A percentile compares a stretch with the other conserved stretches of the same genome.
These are phyloP conservation scores for Ogataea nakhonphanomensis DNA, from an alignment of 805 yeast genomes.

Conservation along the genomic window DNA sequence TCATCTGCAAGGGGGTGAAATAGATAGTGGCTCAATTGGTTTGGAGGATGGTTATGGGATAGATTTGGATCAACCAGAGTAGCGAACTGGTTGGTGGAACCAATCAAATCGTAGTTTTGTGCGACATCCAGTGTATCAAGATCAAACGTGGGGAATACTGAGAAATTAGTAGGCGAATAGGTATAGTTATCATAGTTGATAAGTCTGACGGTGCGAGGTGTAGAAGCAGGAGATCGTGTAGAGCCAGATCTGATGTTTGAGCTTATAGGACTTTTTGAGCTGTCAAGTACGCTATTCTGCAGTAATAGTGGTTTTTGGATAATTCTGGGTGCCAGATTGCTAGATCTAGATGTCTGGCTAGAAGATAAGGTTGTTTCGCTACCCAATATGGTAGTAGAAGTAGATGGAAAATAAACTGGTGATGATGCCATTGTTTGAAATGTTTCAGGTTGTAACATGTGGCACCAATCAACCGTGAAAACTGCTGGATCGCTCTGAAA, in stretches of 20 bases:
- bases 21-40: conserved; percentile 11
- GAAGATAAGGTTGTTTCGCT: conserved; percentile 3
- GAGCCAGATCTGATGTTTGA: conserved; percentile 3
- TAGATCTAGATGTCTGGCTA: conserved; percentile 9
- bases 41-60: conserved; percentile 2
- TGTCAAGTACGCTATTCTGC: conserved; percentile 8
- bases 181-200: conserved; percentile 18
- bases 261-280: conserved; percentile 5
- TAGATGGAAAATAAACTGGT: conserved; percentile 9
- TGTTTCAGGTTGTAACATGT: conserved; percentile 8
- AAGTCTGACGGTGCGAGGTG: conserved; percentile 22
- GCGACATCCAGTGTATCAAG: conserved; percentile 18
- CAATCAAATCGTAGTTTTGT: conserved; percentile 13
- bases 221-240: conserved; percentile 12
- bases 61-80: conserved; percentile 8
- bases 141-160: conserved; percentile 23
- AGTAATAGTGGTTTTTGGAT: neutral
- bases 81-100: conserved; percentile 6
- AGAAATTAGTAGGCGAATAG: conserved; percentile 21
- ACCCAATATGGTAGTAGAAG: conserved; percentile 4
- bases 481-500: neutral
- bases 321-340: neutral
- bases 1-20: conserved; percentile 14
- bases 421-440: conserved; percentile 14
- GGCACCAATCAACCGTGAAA: neutral